phyloP scores from a whole-genome alignment of 495 filamentous ascomycete species.

The Diplogelasinospora grovesii region DNA sequence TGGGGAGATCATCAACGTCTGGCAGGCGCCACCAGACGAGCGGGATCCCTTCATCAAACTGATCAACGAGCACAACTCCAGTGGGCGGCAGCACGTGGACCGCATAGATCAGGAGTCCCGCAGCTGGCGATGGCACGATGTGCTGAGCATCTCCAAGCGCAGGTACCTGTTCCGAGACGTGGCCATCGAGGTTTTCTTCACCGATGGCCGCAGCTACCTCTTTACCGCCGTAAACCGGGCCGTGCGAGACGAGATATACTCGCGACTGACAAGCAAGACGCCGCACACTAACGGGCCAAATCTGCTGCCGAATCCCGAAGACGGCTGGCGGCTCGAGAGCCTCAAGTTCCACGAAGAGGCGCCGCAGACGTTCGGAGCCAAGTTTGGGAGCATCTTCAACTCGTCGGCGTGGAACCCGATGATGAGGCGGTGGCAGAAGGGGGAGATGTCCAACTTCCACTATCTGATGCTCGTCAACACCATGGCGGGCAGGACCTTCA shows the following conservation, averaged over 20 bases:
- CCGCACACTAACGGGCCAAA: conserved; percentile 58
- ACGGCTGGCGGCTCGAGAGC: conserved; percentile 82
- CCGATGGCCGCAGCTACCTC: conserved; percentile 91
- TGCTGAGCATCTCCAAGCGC: conserved; percentile 94
- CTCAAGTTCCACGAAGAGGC: conserved; percentile 74
- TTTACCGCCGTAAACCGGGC: conserved; percentile 69
- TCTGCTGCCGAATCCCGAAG: conserved; percentile 50
- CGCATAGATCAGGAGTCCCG: conserved; percentile 68
- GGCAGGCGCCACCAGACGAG: conserved; percentile 87
- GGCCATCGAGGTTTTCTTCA: conserved; percentile 91
- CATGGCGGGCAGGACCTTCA: conserved; percentile 93
- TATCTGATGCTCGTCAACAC: conserved; percentile 98
- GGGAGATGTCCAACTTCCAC: conserved; percentile 96
- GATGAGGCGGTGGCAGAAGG: conserved; percentile 84
- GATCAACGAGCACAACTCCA: conserved; percentile 71
- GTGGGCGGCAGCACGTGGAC: conserved; percentile 43
- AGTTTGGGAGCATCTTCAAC: conserved; percentile 93
- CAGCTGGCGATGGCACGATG: conserved; percentile 89
- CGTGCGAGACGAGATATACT: conserved; percentile 71
- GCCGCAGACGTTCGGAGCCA: conserved; percentile 77
- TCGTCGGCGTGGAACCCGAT: conserved; percentile 66
- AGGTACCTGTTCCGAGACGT: conserved; percentile 95
- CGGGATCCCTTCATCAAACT: conserved; percentile 92
- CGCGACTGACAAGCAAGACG: conserved; percentile 65
- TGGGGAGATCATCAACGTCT: conserved; percentile 92